These are phyloP conservation scores for Ajuga chamaepitys DNA, from an alignment of 257 asterid genomes.

Conservation along the genomic window DNA sequence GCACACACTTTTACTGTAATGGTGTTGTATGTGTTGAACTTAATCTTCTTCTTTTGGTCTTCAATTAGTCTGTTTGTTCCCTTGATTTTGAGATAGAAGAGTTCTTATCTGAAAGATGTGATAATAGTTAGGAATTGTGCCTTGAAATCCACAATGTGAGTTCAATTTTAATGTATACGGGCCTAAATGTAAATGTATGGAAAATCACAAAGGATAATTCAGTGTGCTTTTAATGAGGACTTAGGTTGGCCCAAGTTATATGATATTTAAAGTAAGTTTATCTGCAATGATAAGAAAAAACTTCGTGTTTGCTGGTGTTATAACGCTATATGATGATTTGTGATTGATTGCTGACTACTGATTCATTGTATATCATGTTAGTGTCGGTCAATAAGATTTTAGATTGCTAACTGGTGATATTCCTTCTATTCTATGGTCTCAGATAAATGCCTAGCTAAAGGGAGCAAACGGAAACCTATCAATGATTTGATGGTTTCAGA, in stretches of 20 bases:
- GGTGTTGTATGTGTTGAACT: background rate
- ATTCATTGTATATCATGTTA: background rate
- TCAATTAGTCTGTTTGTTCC: background rate
- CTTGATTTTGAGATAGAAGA: background rate
- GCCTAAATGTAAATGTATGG: too few species aligned
- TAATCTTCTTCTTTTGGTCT: background rate
- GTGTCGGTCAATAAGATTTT: background rate
- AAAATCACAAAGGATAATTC: background rate
- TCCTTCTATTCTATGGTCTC: conserved; percentile 21
- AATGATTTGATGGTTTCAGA: conserved; percentile 48
- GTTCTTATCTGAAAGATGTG: background rate
- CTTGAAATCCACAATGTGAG: too few species aligned
- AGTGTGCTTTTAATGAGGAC: background rate
- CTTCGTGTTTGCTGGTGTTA: background rate
- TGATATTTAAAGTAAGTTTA: background rate
- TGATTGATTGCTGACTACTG: background rate
- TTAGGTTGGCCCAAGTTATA: background rate
- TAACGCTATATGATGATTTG: background rate
- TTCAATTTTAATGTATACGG: too few species aligned
- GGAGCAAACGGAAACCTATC: conserved; percentile 64
- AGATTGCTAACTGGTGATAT: background rate
- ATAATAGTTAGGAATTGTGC: too few species aligned
- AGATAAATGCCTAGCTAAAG: conserved; percentile 81
- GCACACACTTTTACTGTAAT: background rate
- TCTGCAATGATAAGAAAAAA: background rate